Percentiles rank a stretch among this genome's conserved stretches.
Conservation (phyloP, 2,329 filamentous ascomycete species). For the Claviceps cyperi region DNA sequence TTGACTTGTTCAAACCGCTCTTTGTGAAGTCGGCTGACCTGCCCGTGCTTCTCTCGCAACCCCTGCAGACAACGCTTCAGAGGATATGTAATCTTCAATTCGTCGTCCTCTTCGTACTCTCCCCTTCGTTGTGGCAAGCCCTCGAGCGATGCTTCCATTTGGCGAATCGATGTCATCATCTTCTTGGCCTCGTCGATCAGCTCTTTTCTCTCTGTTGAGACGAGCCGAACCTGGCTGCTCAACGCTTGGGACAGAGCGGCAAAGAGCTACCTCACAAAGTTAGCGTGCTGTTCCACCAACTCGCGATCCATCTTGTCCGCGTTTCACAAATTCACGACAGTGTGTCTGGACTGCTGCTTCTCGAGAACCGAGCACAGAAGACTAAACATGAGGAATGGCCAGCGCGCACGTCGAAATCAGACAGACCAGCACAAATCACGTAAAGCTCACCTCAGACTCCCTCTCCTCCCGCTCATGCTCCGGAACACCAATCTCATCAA, state of each 20-base stretch:
- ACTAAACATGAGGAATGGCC: too few relatives aligned
- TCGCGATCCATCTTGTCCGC: too few relatives aligned
- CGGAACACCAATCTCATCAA: constrained; percentile 95
- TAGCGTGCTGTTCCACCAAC: neutral
- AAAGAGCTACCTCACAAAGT: constrained; percentile 59
- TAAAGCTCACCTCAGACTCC: constrained; percentile 59
- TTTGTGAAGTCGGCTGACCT: constrained; percentile 67
- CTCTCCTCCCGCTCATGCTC: constrained; percentile 80
- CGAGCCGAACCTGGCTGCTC: constrained; percentile 73
- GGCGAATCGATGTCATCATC: constrained; percentile 71
- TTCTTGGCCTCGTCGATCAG: constrained; percentile 81
- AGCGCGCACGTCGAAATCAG: too few relatives aligned
- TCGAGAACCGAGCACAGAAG: too few relatives aligned
- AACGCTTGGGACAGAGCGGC: constrained; percentile 81
- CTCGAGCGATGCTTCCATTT: constrained; percentile 86
- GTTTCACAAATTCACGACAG: too few relatives aligned
- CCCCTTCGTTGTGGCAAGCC: constrained; percentile 49
- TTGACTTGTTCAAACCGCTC: constrained; percentile 93
- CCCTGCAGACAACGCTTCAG: constrained; percentile 63
- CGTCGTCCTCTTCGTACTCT: constrained; percentile 51
- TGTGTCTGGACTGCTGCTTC: too few relatives aligned
- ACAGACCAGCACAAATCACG: neutral
- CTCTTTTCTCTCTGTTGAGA: constrained; percentile 77
- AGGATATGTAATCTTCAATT: constrained; percentile 68
- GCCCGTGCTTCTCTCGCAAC: constrained; percentile 74